phyloP scores from a whole-genome alignment of 805 yeast genomes.

The Lipomyces oligophaga region DNA sequence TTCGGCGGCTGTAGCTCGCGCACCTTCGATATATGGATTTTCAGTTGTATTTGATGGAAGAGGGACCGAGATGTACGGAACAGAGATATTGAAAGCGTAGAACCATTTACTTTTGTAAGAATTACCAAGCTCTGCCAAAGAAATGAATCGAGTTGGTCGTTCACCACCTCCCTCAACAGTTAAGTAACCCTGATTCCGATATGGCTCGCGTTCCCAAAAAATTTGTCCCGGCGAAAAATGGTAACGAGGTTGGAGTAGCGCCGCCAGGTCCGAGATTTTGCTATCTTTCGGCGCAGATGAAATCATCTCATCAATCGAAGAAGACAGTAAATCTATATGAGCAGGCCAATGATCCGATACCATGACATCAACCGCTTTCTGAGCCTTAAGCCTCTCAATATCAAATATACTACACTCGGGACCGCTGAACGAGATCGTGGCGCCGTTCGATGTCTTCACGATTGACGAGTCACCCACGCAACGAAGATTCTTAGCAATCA shows the following conservation, averaged over 20 bases:
- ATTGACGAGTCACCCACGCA: conserved; percentile 18
- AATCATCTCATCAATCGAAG: conserved; percentile 8
- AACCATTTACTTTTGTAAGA: conserved; percentile 56
- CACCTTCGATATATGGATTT: conserved; percentile 37
- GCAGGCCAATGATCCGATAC: conserved; percentile 29
- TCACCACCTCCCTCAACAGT: conserved; percentile 11
- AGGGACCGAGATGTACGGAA: conserved; percentile 31
- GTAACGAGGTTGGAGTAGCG: conserved; percentile 27
- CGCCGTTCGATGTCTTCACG: conserved; percentile 16
- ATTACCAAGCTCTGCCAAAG: conserved; percentile 57
- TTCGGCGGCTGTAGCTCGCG: conserved; percentile 3
- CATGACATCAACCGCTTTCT: conserved; percentile 26
- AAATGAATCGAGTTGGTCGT: conserved; percentile 56
- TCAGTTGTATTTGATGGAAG: conserved; percentile 33
- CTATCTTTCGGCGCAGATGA: conserved; percentile 5
- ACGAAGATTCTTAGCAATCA: conserved; percentile 12
- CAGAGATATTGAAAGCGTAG: conserved; percentile 58
- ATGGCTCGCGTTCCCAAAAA: conserved; percentile 33
- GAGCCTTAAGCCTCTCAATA: conserved; percentile 17
- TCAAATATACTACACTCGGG: conserved; percentile 14
- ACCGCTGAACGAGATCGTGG: conserved; percentile 14
- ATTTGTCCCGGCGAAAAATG: conserved; percentile 24
- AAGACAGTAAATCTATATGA: conserved; percentile 22
- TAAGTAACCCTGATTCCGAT: conserved; percentile 13
- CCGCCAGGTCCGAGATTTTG: conserved; percentile 18